Evolutionary conservation across 2,329 filamentous ascomycete species (phyloP).

Genomic region (Trichoderma harzianum): DNA sequence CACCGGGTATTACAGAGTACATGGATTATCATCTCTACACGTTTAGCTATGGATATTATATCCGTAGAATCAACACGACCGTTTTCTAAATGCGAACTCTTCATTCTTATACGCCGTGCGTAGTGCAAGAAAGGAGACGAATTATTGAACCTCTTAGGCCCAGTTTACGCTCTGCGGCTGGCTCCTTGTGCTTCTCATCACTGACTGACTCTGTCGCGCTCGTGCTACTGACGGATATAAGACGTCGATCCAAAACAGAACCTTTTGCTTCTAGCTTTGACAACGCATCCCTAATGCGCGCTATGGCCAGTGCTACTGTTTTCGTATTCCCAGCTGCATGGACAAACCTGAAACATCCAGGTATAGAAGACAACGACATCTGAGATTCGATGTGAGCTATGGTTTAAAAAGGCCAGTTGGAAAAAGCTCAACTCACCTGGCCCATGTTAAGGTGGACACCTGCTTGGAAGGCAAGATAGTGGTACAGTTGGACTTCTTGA

Average conservation of each 20-base stretch:
- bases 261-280: not conserved
- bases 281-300: not conserved
- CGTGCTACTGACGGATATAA: not conserved
- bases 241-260: not conserved
- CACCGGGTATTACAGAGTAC: too few relatives aligned
- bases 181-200: not conserved
- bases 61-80: not conserved
- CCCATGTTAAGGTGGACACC: not conserved
- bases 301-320: not conserved
- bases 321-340: not conserved
- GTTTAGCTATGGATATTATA: not conserved
- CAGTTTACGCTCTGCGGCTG: not conserved
- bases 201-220: not conserved
- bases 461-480: not conserved
- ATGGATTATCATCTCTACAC: not conserved
- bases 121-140: not conserved
- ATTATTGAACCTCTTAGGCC: not conserved
- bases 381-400: not conserved
- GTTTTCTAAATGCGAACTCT: too few relatives aligned
- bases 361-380: not conserved
- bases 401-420: not conserved
- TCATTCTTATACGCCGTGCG: not conserved
- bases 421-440: not conserved
- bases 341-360: not conserved
- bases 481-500: not conserved